Evolutionary conservation across 1,139 yeast genomes (phyloP), one percentile per base, ranked within the genome.

Genomic region (Debaryomyces coudertii): DNA sequence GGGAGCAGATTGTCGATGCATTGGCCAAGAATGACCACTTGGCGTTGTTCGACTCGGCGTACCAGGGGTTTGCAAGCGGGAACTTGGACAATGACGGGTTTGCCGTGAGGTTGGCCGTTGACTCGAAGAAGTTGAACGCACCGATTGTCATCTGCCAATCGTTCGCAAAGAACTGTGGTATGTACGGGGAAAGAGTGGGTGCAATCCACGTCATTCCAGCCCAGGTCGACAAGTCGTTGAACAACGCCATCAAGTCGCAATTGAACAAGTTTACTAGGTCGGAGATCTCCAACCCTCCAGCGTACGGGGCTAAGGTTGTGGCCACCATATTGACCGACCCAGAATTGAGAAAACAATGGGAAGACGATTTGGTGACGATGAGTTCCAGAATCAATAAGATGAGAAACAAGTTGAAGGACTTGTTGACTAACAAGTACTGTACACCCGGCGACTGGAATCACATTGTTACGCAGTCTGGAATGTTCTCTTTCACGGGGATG

Each of bases 121-220:
- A 83, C 56, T 73, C 76, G 48, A 56, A 58, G 50, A 55, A 50
- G 43, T 60, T 73, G 48, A 47, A 57, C 16, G 55, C 71, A 14
- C 93, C 93, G 42, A 71, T 85, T 44, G 55, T 86, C 25, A 80
- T 93, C 49, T 88, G 96, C 69, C 99, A 93, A 73, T 90, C 97
- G n/a, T 93, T 93, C 69, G 97, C 98, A 46, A 93, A 93, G 71
- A 93, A 93, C 71, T 87, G 88, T 67, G 99, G 99, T 55, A 87
- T 93, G 83, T 93, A 93, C 65, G 99, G 99, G 65, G 98, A 93
- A 74, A 87, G 99, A 73, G 92, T 86, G 40, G 99, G 99, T 53
- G 95, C 96, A 15, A 80, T 93, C 65, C 96, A 90, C 63, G 64
- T 89, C 27, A 77, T 89, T 48, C 63, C 83, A 23, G 78, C 81